Base-by-base conservation (phyloP, 176 grass and related monocot species). In the Oryza nivara region DNA sequence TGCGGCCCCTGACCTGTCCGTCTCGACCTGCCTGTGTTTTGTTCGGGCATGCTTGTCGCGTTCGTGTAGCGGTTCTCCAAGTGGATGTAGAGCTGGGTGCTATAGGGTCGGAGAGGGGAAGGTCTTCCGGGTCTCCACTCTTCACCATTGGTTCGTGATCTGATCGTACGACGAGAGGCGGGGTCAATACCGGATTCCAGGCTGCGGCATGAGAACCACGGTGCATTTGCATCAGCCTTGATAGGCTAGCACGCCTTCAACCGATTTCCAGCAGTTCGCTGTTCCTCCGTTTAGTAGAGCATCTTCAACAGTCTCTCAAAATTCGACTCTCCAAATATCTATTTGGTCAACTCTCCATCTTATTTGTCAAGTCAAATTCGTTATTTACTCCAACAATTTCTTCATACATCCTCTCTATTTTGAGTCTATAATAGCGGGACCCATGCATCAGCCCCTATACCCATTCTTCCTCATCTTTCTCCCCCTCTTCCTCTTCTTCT, bases 31-130 rank as follows among this genome's bases (percentile, higher is more conserved):
- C 54, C 54, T n/a, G 54, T 41, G 82, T 54, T 54, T 66, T 82
- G 88, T 85, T 32, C 69, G 25, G 19, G 58, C 68, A 22, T 44
- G 32, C 34, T 73, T 74, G 81, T 79, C 82, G 74, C 3, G 28
- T 11, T 38, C 64, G 49, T 16, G 69, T 32, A 19, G 26, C 58
- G 58, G 71, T 12, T 69, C 88, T 86, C 83, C 83, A 81, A 44
- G 77, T 65, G 87, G 77, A 76, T 20, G 5, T 20, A 7, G 32
- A 52, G 30, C 75, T 56, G 52, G 47, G 19, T 56, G 17, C 52
- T 56, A 56, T 1, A 49, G 47, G 3, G 47, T 15, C 4, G 52
- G 15, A 14, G 52, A 5, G 40, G 40, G 35, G 40, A 41, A 8
- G 12, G 16, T 56, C 52, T 56, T 19, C 6, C 16, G 52, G 4